Base-by-base conservation (phyloP, 1,284 basidiomycete genomes). In the Marasmius oreades region DNA sequence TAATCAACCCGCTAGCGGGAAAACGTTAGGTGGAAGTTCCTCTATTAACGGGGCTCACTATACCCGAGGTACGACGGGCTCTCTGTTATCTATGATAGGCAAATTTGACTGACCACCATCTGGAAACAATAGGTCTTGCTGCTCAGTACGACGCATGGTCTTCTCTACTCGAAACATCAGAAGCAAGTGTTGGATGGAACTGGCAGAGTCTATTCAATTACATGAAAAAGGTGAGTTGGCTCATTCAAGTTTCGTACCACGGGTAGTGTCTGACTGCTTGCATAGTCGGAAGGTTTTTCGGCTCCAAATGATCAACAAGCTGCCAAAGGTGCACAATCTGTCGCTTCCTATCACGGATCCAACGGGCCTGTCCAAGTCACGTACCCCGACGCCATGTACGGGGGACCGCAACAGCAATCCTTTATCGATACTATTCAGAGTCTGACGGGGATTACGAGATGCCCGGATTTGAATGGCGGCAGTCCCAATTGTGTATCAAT, bases 31-130 rank as follows among this genome's bases (percentile, higher is more conserved):
- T 31, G 85, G 84, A 1, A 74, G 77, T 47, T 77, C 79, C 34
- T 81, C 81, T 1, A 82, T 87, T 66, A 87, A 86, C 62, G 83
- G 83, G 26, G 81, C 70, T 10, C 70, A 75, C 7, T 85, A 81
- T 70, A 84, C 83, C 10, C 76, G 84, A 8, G 85, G 80, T 1
- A 4, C n/a, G 18, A 26, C 31, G 31, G 7, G 8, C 7, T 47
- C 24, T 47, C 10, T 26, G 22, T 24, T 11, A 6, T 12, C 26
- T 31, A 20, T 8, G 5, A 14, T 14, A 31, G 28, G 28, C 23
- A 31, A 31, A 16, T 31, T 50, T 18, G 8, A 42, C 39, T 42
- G 39, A 42, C 39, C 39, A 42, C 33, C n/a, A 42, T 22, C 39
- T 5, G 5, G 12, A 22, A 42, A 42, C 20, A 12, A 31, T 6